These are phyloP conservation scores for Fusarium penzigii DNA, from an alignment of 2,329 filamentous ascomycete species.

Conservation along the genomic window DNA sequence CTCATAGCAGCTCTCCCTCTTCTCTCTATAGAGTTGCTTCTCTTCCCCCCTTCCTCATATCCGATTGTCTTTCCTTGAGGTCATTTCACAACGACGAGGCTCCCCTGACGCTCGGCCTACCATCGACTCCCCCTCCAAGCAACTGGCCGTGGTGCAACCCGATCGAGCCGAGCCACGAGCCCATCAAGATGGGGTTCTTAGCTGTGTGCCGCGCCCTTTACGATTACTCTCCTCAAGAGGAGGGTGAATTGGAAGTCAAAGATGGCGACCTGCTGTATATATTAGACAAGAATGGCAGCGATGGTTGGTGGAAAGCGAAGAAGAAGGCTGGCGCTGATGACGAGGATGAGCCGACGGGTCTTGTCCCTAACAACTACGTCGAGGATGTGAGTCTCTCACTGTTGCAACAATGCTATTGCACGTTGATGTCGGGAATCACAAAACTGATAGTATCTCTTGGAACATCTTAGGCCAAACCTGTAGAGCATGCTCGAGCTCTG, in stretches of 20 bases:
- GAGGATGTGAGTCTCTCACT: slow-evolving; percentile 66
- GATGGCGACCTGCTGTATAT: slow-evolving; percentile 91
- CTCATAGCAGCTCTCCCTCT: slow-evolving; percentile 3
- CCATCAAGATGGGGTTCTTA: slow-evolving; percentile 76
- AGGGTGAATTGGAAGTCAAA: slow-evolving; percentile 79
- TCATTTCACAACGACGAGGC: neutral
- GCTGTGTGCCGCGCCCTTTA: slow-evolving; percentile 90
- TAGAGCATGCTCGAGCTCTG: slow-evolving; percentile 80
- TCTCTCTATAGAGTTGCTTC: too few relatives aligned
- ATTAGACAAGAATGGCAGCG: slow-evolving; percentile 74
- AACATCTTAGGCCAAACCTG: slow-evolving; percentile 54
- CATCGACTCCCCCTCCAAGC: neutral
- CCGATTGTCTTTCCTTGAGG: slow-evolving; percentile 4
- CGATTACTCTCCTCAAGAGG: slow-evolving; percentile 86
- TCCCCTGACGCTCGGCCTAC: too few relatives aligned
- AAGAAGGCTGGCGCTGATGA: slow-evolving; percentile 83
- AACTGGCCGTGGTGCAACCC: slow-evolving; percentile 22
- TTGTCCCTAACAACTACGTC: slow-evolving; percentile 94
- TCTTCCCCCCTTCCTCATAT: slow-evolving; percentile 7
- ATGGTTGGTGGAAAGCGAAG: slow-evolving; percentile 95
- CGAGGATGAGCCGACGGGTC: slow-evolving; percentile 85
- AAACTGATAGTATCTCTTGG: slow-evolving; percentile 5
- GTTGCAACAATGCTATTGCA: neutral
- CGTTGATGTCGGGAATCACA: neutral
- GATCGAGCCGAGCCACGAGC: slow-evolving; percentile 16